Base-by-base conservation (phyloP, 495 filamentous ascomycete species). In the Cudoniella acicularis region DNA sequence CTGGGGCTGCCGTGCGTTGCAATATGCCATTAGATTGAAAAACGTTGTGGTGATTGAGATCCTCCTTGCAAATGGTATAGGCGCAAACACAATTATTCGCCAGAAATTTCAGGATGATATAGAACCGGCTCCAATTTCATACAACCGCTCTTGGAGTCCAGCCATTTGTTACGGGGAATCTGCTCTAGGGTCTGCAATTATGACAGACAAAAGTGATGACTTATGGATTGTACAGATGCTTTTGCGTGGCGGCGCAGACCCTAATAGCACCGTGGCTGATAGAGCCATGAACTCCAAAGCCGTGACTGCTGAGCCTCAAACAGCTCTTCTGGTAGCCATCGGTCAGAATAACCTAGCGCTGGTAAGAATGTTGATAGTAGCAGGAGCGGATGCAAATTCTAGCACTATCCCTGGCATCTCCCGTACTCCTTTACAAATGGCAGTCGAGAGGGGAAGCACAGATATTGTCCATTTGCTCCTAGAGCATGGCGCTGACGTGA, bases 171-270 rank as follows among this genome's bases (percentile, higher is more conserved):
- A n/a, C n/a, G n/a, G n/a, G n/a, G n/a, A n/a, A n/a, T n/a, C n/a
- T n/a, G n/a, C n/a, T n/a, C n/a, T n/a, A n/a, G n/a, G 1, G 51
- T 58, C 20, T 48, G 54, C 54, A 43, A 58, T 50, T 40, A 58
- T 8, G 41, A 30, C 21, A 43, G 46, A 58, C n/a, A n/a, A n/a
- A n/a, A n/a, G n/a, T n/a, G n/a, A n/a, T n/a, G 40, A 49, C 30
- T 49, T 18, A 42, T 0, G 55, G 17, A 58, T 58, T 42, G 46
- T 51, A 27, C 36, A 21, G 18, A 21, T 58, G 22, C 46, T 58
- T 11, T 40, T 56, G 42, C 3, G 21, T 48, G 0, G 30, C 25
- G 54, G 54, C 23, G 54, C 54, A 47, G 54, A 56, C 36, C 54
- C 54, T 27, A 56, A 56, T 56, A n/a, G n/a, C n/a, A n/a, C n/a